Conservation (phyloP, 2,329 filamentous ascomycete species). For the Amphichorda felina region DNA sequence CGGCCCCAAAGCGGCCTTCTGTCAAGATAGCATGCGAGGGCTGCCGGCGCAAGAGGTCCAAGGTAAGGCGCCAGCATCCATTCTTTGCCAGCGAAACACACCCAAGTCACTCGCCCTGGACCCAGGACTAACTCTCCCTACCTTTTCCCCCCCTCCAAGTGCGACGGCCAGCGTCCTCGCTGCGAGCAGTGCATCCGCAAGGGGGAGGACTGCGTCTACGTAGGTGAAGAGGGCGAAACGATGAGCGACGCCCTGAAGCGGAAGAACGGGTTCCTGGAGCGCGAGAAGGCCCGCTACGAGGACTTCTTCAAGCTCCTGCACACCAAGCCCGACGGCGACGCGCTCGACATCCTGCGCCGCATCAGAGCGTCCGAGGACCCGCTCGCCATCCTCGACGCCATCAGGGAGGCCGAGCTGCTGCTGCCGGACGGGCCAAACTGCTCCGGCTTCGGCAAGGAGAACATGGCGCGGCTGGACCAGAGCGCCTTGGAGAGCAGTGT, state of each 20-base stretch:
- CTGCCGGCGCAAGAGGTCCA: no score
- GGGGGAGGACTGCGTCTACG: neutral
- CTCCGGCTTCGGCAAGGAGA: no score
- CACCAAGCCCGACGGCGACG: neutral
- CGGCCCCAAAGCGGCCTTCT: no score
- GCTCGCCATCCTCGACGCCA: neutral
- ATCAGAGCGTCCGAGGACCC: slow-evolving; percentile 1
- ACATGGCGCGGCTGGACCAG: slow-evolving; percentile 6
- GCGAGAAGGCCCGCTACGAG: neutral
- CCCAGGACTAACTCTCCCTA: no score
- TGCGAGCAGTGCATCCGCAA: neutral
- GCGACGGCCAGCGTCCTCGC: neutral
- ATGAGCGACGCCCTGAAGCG: neutral
- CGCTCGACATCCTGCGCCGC: neutral
- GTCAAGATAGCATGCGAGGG: no score
- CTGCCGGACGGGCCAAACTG: no score
- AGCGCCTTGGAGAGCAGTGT: slow-evolving; percentile 8
- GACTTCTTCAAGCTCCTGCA: neutral
- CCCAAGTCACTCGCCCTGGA: no score
- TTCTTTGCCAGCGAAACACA: no score
- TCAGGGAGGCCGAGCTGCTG: neutral
- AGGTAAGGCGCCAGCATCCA: no score
- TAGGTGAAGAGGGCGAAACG: neutral
- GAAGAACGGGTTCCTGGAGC: neutral
- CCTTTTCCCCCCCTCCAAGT: no score